Conservation (phyloP, 441 rosid species). For the Macaranga tanarius region DNA sequence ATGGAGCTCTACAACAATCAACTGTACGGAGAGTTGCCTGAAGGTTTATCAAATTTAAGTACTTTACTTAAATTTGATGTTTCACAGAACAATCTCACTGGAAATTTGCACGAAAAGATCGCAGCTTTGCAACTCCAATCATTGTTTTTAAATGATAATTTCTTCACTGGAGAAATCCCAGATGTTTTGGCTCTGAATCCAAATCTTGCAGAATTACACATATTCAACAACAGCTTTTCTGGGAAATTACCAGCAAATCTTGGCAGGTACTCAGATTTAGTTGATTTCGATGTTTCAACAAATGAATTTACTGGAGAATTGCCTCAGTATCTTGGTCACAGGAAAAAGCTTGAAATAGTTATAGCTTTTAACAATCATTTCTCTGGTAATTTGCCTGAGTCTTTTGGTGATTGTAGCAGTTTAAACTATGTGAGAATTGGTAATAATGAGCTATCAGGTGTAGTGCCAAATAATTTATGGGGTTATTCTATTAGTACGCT, state of each 20-base stretch:
- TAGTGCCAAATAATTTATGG: constrained; percentile 55
- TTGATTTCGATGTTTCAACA: constrained; percentile 55
- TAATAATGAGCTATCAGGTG: constrained; percentile 50
- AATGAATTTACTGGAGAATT: constrained; percentile 50
- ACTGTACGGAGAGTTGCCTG: constrained; percentile 56
- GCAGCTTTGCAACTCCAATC: constrained; percentile 41
- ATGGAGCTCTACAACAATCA: constrained; percentile 49
- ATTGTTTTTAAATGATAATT: constrained; percentile 57
- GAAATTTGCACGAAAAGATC: constrained; percentile 41
- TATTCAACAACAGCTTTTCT: constrained; percentile 69
- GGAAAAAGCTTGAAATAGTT: constrained; percentile 35
- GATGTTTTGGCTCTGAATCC: constrained; percentile 45
- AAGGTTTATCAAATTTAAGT: constrained; percentile 44
- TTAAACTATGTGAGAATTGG: constrained; percentile 47
- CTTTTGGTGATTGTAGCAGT: constrained; percentile 48
- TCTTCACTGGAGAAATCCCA: constrained; percentile 53
- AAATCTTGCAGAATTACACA: constrained; percentile 41
- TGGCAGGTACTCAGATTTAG: constrained; percentile 47
- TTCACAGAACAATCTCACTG: constrained; percentile 59
- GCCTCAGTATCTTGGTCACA: constrained; percentile 53
- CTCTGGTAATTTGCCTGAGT: constrained; percentile 48
- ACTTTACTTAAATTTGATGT: constrained; percentile 42
- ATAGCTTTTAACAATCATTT: constrained; percentile 48
- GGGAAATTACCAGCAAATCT: constrained; percentile 54
- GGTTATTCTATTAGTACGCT: constrained; percentile 40